A percentile compares a stretch with the other conserved stretches of the same genome.
Conservation (phyloP, 1,284 basidiomycete species). For the Boletus albobrunnescens region DNA sequence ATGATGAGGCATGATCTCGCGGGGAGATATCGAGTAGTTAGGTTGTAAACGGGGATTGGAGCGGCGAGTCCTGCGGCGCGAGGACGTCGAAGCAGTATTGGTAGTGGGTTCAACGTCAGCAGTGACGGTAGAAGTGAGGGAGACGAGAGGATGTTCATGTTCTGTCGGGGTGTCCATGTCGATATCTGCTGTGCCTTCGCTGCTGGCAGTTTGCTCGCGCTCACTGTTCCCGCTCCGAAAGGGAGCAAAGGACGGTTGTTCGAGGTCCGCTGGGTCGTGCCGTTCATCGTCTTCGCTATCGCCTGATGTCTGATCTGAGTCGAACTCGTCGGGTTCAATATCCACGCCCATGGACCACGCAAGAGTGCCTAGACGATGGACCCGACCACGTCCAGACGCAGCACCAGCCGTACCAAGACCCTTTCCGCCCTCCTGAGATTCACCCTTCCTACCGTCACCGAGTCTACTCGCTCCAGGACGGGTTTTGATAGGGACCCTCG, state of each 20-base stretch:
- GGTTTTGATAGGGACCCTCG: conserved; percentile 1
- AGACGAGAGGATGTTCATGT: conserved; percentile 14
- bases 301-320: conserved; percentile 14
- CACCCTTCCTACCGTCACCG: neutral
- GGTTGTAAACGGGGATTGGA: conserved; percentile 13
- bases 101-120: neutral
- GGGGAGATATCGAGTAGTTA: conserved; percentile 3
- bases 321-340: conserved; percentile 8
- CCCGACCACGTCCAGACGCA: neutral
- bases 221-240: neutral
- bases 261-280: conserved; percentile 6
- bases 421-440: neutral
- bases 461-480: neutral
- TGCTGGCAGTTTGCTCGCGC: neutral
- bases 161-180: conserved; percentile 9
- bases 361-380: conserved; percentile 9
- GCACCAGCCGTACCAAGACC: neutral
- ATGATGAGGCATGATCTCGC: conserved; percentile 30
- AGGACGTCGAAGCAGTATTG: neutral
- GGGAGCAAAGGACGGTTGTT: neutral
- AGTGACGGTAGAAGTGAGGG: neutral
- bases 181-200: conserved; percentile 6
- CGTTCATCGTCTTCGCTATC: conserved; percentile 22
- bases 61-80: conserved; percentile 10
- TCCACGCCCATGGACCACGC: conserved; percentile 17